Percentiles rank a stretch among this genome's conserved stretches.
Evolutionary conservation across 495 filamentous ascomycete species (phyloP).

Genomic region (Cenococcum geophilum): DNA sequence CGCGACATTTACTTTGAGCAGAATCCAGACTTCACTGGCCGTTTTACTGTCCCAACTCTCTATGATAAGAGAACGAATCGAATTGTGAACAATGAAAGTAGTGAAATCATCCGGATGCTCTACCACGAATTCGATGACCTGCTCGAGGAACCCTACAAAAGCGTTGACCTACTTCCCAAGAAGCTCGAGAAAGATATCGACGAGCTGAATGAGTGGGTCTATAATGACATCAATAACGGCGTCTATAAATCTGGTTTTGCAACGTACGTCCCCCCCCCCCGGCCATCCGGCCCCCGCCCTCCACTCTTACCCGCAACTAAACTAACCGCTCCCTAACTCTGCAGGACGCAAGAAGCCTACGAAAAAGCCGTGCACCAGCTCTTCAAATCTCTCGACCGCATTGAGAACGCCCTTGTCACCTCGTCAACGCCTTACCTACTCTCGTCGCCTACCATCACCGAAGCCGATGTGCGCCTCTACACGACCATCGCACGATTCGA

Average conservation of each 20-base stretch:
- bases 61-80: conserved; percentile 67
- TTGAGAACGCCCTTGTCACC: conserved; percentile 59
- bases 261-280: conserved; percentile 39
- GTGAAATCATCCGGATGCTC: conserved; percentile 77
- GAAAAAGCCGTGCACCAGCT: conserved; percentile 59
- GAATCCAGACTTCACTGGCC: conserved; percentile 61
- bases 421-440: conserved; percentile 59
- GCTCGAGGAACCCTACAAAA: conserved; percentile 53
- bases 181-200: conserved; percentile 60
- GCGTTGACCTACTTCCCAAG: conserved; percentile 58
- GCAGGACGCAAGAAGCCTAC: conserved; percentile 66
- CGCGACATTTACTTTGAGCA: conserved; percentile 67
- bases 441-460: conserved; percentile 59
- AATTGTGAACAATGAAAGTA: conserved; percentile 81
- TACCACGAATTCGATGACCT: conserved; percentile 70
- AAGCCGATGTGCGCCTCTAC: conserved; percentile 76
- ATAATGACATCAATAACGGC: conserved; percentile 79
- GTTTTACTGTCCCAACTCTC: conserved; percentile 74
- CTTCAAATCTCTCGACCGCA: conserved; percentile 64
- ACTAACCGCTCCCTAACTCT: not conserved
- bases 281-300: conserved; percentile 21
- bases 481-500: conserved; percentile 85
- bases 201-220: conserved; percentile 72
- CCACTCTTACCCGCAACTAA: conserved; percentile 36
- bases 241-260: conserved; percentile 75